Base-by-base conservation (phyloP, 2,329 filamentous ascomycete genomes). In the Colletotrichum abscissum region DNA sequence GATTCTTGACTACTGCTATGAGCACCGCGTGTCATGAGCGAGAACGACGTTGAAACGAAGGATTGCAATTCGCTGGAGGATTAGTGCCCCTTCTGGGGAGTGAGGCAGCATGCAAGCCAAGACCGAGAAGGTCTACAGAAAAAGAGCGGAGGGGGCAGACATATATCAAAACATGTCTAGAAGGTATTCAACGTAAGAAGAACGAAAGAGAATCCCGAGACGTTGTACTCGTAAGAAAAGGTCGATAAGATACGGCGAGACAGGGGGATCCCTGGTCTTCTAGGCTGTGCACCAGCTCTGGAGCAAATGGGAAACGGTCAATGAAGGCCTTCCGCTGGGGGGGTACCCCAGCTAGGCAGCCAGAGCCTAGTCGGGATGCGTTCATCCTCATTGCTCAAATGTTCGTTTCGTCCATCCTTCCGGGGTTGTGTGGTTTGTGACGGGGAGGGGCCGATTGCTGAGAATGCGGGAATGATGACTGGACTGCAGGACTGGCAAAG, bases 21-120 rank as follows among this genome's bases (percentile, higher is more conserved):
- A 62, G 56, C 70, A 70, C 42, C 14, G 38, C 14, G 38, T 42
- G 70, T 73, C 70, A 73, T 70, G 60, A 26, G 59, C 16, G 26
- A 59, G 7, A 33, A 28, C 28, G 0, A 28, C 42, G 42, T 46
- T 9, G 19, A n/a, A 49, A n/a, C 6, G 42, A 49, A 49, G 42
- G 19, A 49, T 9, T n/a, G 19, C 16, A 19, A 49, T 49, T 49
- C 42, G 16, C 19, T n/a, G 2, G 42, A 35, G 19, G 42, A 4
- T 49, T 7, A 49, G 42, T 19, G 1, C 42, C 42, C 19, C 16
- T 49, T n/a, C 42, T 9, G 35, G 4, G 35, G 11, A 38, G 12
- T 38, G 16, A 46, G 14, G 16, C 38, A 46, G 16, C n/a, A n/a
- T 19, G 38, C 38, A 49, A 49, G 42, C 42, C 42, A 49, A 49